Conservation (phyloP, 176 grass and related monocot genomes). For the Musa troglodytarum region DNA sequence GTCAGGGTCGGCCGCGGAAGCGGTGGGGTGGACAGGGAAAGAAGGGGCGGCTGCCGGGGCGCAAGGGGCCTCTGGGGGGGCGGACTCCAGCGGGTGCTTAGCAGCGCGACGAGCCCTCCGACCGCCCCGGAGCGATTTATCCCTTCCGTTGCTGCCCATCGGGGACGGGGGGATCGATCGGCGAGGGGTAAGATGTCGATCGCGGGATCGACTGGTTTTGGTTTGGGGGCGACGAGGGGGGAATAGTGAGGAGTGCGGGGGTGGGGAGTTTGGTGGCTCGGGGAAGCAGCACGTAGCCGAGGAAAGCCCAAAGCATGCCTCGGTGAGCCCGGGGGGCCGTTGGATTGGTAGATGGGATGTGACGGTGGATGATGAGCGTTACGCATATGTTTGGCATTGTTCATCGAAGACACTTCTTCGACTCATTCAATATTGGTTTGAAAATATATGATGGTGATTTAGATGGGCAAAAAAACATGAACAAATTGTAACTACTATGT, state of each 20-base stretch:
- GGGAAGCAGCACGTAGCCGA: no score
- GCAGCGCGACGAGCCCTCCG: slow-evolving; percentile 6
- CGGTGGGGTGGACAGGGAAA: neutral
- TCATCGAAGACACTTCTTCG: no score
- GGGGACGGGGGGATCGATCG: neutral
- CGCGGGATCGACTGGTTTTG: neutral
- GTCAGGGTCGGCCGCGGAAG: neutral
- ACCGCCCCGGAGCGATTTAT: slow-evolving; percentile 5
- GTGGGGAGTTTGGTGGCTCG: no score
- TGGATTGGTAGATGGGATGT: no score
- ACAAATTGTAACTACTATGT: no score
- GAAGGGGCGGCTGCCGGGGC: neutral
- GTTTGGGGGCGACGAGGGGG: neutral
- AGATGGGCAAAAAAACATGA: no score
- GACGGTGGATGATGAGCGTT: no score
- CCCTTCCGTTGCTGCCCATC: slow-evolving; percentile 4
- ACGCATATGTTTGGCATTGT: no score
- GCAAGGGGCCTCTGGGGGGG: neutral
- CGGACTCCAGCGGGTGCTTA: neutral
- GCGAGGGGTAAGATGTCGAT: neutral
- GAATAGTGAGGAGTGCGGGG: neutral
- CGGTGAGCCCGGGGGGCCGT: no score
- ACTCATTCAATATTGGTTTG: no score
- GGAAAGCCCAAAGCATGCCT: no score
- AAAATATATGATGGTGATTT: no score